Evolutionary conservation across 208 protist genomes (phyloP), one percentile per base, ranked within the genome.

Genomic region (Trypanosomatidae sp.): DNA sequence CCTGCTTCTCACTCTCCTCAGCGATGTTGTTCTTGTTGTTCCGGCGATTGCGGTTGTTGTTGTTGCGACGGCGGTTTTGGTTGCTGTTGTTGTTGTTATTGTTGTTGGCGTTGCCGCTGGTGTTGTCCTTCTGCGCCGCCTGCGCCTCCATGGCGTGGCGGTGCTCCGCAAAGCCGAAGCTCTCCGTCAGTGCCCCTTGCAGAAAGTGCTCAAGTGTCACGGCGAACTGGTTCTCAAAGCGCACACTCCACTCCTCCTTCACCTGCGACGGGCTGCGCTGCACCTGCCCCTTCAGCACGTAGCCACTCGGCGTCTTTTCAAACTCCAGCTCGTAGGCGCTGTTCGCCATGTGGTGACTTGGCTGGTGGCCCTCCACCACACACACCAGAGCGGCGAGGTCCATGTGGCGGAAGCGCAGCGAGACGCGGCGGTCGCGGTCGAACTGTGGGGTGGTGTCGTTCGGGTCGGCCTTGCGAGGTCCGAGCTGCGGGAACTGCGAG

Each of bases 391-490:
- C 87, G 41, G 86, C 92, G 12, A 96, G 79, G 74, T 96, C 92
- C 12, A 86, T 81, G 72, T 95, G 89, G 44, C 89, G 90, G 49
- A 96, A 79, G 67, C 92, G 86, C 62, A 94, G 55, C 8, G 88
- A 89, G 59, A 93, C 76, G 66, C 92, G 92, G 55, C 89, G 88
- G 22, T 89, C 84, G 30, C 73, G 49, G 70, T 97, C 91, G 71
- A 95, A 97, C 82, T 97, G 92, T 44, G 92, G 88, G 8, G 85
- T 87, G n/a, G 82, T 55, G 78, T 97, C 92, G 79, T 93, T 95
- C 58, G 91, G 84, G 75, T 97, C 92, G 58, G 76, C 76, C 73
- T 97, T 95, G 59, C 92, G 90, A 0, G 90, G 84, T 30, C 92
- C 92, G n/a, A 94, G 86, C 81, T 97, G 92, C 49, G 92, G 92